Conservation (phyloP, 257 asterid genomes). For the Jacaranda mimosifolia region DNA sequence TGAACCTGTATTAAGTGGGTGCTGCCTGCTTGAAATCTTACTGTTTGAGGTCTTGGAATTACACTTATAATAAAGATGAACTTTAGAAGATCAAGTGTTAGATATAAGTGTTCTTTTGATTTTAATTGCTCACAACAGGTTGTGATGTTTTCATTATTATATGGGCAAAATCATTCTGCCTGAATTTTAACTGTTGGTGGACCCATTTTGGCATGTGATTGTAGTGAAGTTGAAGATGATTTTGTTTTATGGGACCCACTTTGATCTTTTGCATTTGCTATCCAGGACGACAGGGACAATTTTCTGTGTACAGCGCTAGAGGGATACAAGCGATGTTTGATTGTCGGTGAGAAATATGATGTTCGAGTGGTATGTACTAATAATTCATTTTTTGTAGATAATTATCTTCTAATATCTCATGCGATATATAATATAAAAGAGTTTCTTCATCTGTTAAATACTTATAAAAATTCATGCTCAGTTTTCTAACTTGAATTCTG, state of each 20-base stretch:
- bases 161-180: constrained; percentile 12
- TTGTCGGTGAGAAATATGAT: constrained; percentile 93
- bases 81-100: constrained; percentile 1
- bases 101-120: constrained; percentile 10
- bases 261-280: constrained; percentile 37
- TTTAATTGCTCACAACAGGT: constrained; percentile 20
- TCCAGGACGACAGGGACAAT: constrained; percentile 93
- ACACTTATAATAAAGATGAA: not conserved
- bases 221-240: constrained; percentile 36
- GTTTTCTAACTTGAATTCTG: constrained; percentile 29
- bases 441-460: constrained; percentile 10
- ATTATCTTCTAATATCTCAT: constrained; percentile 11
- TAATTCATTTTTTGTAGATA: constrained; percentile 22
- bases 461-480: not conserved
- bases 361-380: constrained; percentile 81
- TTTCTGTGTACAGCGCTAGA: constrained; percentile 80
- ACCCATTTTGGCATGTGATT: constrained; percentile 13
- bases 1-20: constrained; percentile 22
- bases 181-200: not conserved
- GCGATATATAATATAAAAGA: no score
- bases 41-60: not conserved
- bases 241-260: not conserved
- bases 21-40: constrained; percentile 12
- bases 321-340: constrained; percentile 88
- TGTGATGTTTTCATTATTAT: constrained; percentile 5